A percentile compares a stretch with the other conserved stretches of the same genome.
Evolutionary conservation across 2,329 filamentous ascomycete species (phyloP).

Genomic region (Aphanoascus verrucosus): DNA sequence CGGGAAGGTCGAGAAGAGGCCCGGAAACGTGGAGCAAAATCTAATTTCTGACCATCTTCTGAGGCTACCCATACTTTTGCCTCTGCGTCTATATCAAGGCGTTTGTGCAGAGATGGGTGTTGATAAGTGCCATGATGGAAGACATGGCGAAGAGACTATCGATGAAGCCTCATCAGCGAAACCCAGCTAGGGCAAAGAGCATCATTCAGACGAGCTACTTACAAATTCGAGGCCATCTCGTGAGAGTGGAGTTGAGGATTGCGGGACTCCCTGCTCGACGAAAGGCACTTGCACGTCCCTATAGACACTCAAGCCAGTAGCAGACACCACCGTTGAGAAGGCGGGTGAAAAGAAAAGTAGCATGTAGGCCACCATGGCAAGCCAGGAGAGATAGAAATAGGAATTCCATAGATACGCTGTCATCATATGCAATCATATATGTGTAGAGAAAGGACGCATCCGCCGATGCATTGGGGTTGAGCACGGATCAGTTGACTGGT

Average conservation of each 20-base stretch:
- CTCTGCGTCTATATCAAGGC: conserved; percentile 57
- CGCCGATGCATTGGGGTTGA: not conserved
- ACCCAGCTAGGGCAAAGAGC: not conserved
- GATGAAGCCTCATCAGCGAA: not conserved
- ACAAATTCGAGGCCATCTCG: conserved; percentile 30
- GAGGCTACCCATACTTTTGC: conserved; percentile 41
- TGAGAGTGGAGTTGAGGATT: conserved; percentile 21
- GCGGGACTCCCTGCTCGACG: not conserved
- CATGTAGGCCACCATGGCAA: conserved; percentile 4
- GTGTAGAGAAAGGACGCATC: not conserved
- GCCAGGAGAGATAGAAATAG: not conserved
- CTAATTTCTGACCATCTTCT: conserved; percentile 32
- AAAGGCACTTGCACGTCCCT: not conserved
- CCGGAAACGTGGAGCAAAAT: conserved; percentile 42
- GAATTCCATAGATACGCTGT: conserved; percentile 5
- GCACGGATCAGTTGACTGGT: no score
- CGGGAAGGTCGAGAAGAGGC: conserved; percentile 54
- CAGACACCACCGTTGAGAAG: not conserved
- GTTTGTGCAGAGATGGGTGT: conserved; percentile 66
- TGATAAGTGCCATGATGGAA: conserved; percentile 80
- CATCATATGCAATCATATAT: conserved; percentile 1
- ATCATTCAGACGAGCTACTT: conserved; percentile 12
- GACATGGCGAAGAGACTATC: conserved; percentile 61
- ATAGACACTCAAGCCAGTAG: not conserved
- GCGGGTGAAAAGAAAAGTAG: not conserved